phyloP scores from a whole-genome alignment of 1,284 basidiomycete species.

The Meripilus lineatus region DNA sequence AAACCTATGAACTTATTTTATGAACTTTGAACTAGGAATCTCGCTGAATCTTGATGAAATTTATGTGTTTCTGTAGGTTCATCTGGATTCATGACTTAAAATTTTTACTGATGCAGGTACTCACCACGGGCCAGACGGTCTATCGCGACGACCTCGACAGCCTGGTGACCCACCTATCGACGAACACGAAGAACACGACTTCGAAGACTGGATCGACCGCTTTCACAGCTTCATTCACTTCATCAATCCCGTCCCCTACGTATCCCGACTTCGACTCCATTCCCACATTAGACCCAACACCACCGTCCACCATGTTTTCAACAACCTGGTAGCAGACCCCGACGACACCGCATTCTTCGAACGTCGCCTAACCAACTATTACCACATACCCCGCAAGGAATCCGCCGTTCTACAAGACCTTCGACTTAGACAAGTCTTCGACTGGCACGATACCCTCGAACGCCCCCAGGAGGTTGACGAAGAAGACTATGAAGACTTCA shows the following conservation, averaged over 20 bases:
- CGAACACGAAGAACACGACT: not conserved
- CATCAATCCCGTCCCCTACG: conserved; percentile 30
- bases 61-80: too few species aligned
- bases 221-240: conserved; percentile 1
- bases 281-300: not conserved
- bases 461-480: conserved; percentile 8
- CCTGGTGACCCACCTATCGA: not conserved
- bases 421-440: not conserved
- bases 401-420: not conserved
- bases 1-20: too few species aligned
- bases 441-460: conserved; percentile 15
- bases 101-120: conserved; percentile 21
- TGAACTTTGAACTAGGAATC: too few species aligned
- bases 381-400: not conserved
- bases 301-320: not conserved
- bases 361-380: not conserved
- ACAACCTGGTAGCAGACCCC: not conserved
- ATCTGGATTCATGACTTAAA: conserved; percentile 20
- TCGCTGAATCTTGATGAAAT: too few species aligned
- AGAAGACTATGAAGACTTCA: not conserved
- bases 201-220: not conserved
- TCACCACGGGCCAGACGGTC: not conserved
- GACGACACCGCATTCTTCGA: not conserved
- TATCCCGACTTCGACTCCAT: too few species aligned
- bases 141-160: not conserved